Conservation (phyloP, 2,329 filamentous ascomycete species). For the Sporothrix sp. region DNA sequence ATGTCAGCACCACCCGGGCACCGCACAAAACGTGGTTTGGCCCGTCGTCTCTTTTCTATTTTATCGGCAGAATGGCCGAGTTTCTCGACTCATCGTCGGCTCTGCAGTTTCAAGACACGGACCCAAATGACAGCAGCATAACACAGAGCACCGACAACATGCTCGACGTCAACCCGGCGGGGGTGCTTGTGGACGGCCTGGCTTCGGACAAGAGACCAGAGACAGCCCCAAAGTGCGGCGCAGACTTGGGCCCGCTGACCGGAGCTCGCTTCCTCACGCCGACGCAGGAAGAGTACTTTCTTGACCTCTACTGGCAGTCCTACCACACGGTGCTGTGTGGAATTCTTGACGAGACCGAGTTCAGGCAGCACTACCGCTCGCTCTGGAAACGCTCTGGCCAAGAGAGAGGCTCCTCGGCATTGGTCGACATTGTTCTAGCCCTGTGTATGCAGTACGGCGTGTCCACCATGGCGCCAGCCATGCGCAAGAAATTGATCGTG, state of each 20-base stretch:
- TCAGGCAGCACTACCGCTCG: slow-evolving; percentile 32
- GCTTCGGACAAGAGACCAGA: not conserved
- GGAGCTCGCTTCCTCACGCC: not conserved
- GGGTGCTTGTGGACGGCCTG: not conserved
- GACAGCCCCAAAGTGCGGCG: not conserved
- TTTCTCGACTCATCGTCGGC: not conserved
- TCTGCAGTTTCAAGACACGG: not conserved
- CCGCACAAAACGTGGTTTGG: slow-evolving; percentile 6
- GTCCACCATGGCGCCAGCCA: not conserved
- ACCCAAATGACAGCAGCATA: not conserved
- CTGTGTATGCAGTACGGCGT: slow-evolving; percentile 35
- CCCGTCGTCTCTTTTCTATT: slow-evolving; percentile 8
- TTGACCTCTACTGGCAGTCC: slow-evolving; percentile 38
- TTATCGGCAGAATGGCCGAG: not conserved
- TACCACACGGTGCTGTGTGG: slow-evolving; percentile 31
- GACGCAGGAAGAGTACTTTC: slow-evolving; percentile 36
- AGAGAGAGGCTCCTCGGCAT: slow-evolving; percentile 30
- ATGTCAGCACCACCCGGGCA: slow-evolving; percentile 2
- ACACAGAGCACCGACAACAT: not conserved
- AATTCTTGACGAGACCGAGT: slow-evolving; percentile 35
- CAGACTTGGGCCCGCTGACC: not conserved
- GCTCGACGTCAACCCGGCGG: not conserved
- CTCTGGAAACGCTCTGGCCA: slow-evolving; percentile 16
- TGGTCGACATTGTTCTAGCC: slow-evolving; percentile 37
- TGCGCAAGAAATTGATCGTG: slow-evolving; percentile 3